A percentile compares a stretch with the other conserved stretches of the same genome.
Conservation (phyloP, 371 early-diverging fungal species). For the Mucor indicus region DNA sequence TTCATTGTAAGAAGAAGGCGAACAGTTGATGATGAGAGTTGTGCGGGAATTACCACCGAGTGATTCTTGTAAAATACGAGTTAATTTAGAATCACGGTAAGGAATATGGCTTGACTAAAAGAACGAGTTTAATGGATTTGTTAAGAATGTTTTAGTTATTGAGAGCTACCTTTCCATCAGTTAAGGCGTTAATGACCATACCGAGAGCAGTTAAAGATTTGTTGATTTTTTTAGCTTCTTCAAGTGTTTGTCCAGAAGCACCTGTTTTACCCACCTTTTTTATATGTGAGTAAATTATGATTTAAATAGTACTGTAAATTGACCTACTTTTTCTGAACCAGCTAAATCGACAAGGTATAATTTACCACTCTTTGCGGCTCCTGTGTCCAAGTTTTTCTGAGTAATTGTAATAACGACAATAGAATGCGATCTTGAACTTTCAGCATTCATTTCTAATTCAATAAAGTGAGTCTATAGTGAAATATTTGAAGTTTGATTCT, state of each 20-base stretch:
- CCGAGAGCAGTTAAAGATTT: constrained; percentile 97
- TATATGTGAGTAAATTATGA: too few relatives aligned
- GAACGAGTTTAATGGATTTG: too few relatives aligned
- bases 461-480: background rate
- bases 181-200: constrained; percentile 98
- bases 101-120: constrained; percentile 90
- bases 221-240: constrained; percentile 99
- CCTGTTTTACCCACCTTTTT: constrained; percentile 95
- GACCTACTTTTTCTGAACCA: constrained; percentile 92
- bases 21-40: constrained; percentile 95
- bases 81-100: constrained; percentile 98
- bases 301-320: too few relatives aligned
- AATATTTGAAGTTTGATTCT: too few relatives aligned
- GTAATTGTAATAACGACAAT: constrained; percentile 93
- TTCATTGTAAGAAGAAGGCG: constrained; percentile 95
- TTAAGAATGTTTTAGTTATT: too few relatives aligned
- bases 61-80: constrained; percentile 97
- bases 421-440: constrained; percentile 95
- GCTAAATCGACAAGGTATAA: constrained; percentile 98
- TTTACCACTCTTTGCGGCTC: constrained; percentile 86
- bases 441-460: constrained; percentile 90
- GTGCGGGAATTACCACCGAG: constrained; percentile 97
- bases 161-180: constrained; percentile 85
- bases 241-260: constrained; percentile 96
- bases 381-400: constrained; percentile 87